phyloP scores from a whole-genome alignment of 2,329 filamentous ascomycete genomes.

The Curvularia lunata region DNA sequence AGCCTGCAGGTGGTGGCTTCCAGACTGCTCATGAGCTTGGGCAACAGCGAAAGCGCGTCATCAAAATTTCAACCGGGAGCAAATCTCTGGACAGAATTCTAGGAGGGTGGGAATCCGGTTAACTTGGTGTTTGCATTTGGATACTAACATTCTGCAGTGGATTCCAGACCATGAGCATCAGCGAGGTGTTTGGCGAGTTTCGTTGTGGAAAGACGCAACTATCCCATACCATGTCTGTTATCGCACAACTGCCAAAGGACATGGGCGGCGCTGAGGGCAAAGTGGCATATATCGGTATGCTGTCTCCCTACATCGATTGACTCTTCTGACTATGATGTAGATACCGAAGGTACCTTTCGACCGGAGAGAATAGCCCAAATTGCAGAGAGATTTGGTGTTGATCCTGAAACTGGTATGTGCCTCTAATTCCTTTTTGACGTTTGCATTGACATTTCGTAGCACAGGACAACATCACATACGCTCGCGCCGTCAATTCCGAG shows the following conservation, averaged over 20 bases:
- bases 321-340: slow-evolving; percentile 26
- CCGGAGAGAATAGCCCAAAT: slow-evolving; percentile 72
- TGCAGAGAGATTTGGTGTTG: slow-evolving; percentile 67
- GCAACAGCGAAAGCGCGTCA: slow-evolving; percentile 67
- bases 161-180: slow-evolving; percentile 74
- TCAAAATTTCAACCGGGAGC: slow-evolving; percentile 72
- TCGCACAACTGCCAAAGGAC: slow-evolving; percentile 64
- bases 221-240: slow-evolving; percentile 71
- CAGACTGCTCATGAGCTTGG: slow-evolving; percentile 70
- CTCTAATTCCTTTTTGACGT: not conserved
- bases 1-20: slow-evolving; percentile 67
- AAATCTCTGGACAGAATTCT: slow-evolving; percentile 71
- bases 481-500: slow-evolving; percentile 70
- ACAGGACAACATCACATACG: slow-evolving; percentile 72
- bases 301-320: not conserved
- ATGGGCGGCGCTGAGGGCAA: slow-evolving; percentile 72
- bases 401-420: slow-evolving; percentile 41
- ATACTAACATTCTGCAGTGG: slow-evolving; percentile 54
- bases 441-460: slow-evolving; percentile 63
- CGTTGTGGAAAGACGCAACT: slow-evolving; percentile 74
- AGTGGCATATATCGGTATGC: slow-evolving; percentile 68
- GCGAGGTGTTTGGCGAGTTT: slow-evolving; percentile 67
- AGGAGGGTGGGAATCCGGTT: slow-evolving; percentile 57
- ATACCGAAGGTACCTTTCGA: slow-evolving; percentile 60
- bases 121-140: not conserved